Base-by-base conservation (phyloP, 345 rosid genomes). In the Rhizophora mangle region DNA sequence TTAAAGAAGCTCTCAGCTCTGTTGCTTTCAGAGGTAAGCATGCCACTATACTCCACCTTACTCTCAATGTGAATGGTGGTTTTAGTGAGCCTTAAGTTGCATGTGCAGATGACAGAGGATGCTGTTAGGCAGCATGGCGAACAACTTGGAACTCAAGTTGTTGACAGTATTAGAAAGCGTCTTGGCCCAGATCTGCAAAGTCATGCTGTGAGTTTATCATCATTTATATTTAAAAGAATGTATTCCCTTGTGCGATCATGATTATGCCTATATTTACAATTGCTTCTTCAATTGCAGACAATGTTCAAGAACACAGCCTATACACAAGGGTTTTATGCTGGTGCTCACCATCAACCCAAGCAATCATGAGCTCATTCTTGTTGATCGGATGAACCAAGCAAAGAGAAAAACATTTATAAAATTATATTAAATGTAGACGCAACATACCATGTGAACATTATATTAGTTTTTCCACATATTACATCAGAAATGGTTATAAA, bases 261-360 rank as follows among this genome's bases (percentile, higher is more conserved):
- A 60, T 71, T 76, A 30, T 49, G 22, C 29, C 36, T 32, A 29
- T 61, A 20, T 7, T 61, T 51, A 70, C 49, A 43, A 43, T 43
- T 8, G 15, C 20, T 60, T 27, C 34, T 21, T 63, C 37, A 72
- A 34, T 78, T 82, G 85, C 90, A 91, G 97, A 74, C 75, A 24
- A 87, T 89, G 76, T 91, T 82, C 83, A 87, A 89, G 91, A 94
- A 88, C 85, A 79, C 91, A 2, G 93, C 95, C 6, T 94, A 91
- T 56, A 51, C 93, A 0, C 86, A 89, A 83, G 98, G 96, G 59
- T 94, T 94, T 77, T 63, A 79, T 19, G 95, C 98, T 3, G 97
- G 96, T 74, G 77, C 32, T 37, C 36, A 3, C 16, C 39, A 34
- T 70, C 78, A 76, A 65, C 84, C 82, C n/a, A 80, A 81, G 72